Base-by-base conservation (phyloP, 2,329 filamentous ascomycete species). In the Aspergillus sp. region DNA sequence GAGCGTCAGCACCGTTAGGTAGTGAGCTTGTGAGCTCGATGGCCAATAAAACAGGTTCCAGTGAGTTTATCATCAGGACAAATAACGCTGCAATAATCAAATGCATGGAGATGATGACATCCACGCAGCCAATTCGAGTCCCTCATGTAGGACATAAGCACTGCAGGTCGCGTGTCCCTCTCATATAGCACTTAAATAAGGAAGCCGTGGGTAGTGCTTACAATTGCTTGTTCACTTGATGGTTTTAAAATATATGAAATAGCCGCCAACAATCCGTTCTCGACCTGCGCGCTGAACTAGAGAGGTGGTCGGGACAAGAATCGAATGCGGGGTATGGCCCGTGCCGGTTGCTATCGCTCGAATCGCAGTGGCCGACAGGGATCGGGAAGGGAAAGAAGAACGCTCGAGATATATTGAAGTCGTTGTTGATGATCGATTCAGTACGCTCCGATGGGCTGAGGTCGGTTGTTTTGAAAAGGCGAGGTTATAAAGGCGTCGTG, bases 291-390 rank as follows among this genome's bases (percentile, higher is more conserved):
- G 47, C 24, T 56, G 49, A 49, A 41, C 38, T 47, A 32, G 38
- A 52, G 22, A 39, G 53, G 41, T 53, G 53, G 45, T 53, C 44
- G 45, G 41, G 48, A 58, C 50, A 39, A 47, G 45, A 48, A 50
- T 56, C 47, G 48, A 54, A 60, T 61, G 60, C 60, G 58, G 60
- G 60, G 60, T 62, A 62, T 53, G 48, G 55, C 58, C 53, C 53
- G 53, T 58, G 49, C 48, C 32, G 60, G 58, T 38, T 44, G 48
- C 48, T 55, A 47, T 60, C 53, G 34, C 52, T 53, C 41, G 51
- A 52, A 22, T 32, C 53, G 53, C 59, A 57, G 34, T 39, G 26
- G 39, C 20, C 13, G 44, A 53, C 50, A 24, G 48, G 26, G 48
- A 47, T 54, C 50, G 22, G 24, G 43, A 36, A 57, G 24, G 24